These are phyloP conservation scores for Aspergillus chevalieri DNA, from an alignment of 2,329 filamentous ascomycete species.

Conservation along the genomic window DNA sequence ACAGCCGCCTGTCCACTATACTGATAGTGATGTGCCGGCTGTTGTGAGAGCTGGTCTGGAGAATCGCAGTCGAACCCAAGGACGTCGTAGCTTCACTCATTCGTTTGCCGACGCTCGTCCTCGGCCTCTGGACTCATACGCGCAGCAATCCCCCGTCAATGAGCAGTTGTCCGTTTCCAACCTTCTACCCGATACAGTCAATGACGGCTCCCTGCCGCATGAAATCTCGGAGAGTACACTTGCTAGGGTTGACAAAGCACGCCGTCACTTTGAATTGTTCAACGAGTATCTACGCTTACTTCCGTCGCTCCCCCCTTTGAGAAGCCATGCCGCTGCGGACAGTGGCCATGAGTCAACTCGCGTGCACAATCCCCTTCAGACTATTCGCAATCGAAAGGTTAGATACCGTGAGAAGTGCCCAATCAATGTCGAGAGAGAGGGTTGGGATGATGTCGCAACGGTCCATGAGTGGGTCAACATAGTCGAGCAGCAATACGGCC, in stretches of 20 bases:
- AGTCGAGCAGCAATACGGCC: constrained; percentile 48
- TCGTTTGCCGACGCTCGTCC: constrained; percentile 18
- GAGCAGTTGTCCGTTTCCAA: constrained; percentile 17
- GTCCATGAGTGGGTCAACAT: constrained; percentile 73
- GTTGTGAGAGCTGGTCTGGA: constrained; percentile 6
- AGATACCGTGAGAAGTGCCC: constrained; percentile 69
- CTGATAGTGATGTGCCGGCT: constrained; percentile 15
- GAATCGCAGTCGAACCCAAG: constrained; percentile 5
- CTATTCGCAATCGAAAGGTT: constrained; percentile 82
- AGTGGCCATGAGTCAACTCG: constrained; percentile 33
- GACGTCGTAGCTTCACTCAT: constrained; percentile 19
- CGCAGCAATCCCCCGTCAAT: constrained; percentile 8
- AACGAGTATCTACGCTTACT: constrained; percentile 76
- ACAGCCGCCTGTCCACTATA: constrained; percentile 14
- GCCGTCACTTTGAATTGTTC: constrained; percentile 76
- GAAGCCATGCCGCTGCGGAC: constrained; percentile 28
- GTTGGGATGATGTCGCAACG: constrained; percentile 66
- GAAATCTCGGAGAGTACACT: constrained; percentile 72
- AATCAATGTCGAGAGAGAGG: constrained; percentile 68
- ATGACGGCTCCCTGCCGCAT: constrained; percentile 33
- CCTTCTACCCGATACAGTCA: constrained; percentile 22
- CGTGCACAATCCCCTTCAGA: constrained; percentile 84
- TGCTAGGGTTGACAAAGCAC: constrained; percentile 75
- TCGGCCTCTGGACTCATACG: constrained; percentile 7
- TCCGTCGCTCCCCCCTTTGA: constrained; percentile 68